These are phyloP conservation scores for Hondaea fermentalgiana DNA, from an alignment of 108 stramenopile species.

Conservation along the genomic window DNA sequence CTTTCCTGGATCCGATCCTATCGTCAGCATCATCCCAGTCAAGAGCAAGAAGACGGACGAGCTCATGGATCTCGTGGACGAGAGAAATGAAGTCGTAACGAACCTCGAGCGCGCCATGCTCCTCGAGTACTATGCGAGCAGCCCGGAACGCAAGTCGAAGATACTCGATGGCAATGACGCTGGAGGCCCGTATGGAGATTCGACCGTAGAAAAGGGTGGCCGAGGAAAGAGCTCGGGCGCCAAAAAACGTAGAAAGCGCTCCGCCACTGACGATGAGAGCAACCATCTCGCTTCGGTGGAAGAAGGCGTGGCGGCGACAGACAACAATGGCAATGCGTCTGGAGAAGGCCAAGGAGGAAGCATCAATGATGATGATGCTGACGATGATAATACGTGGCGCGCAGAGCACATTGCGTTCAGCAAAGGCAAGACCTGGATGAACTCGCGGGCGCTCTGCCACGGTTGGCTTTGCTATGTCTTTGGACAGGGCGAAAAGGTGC, in stretches of 20 bases:
- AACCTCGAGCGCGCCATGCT: conserved; percentile 6
- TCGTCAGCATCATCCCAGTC: neutral
- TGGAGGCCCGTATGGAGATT: neutral
- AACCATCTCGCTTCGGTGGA: too few relatives aligned
- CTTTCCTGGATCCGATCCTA: neutral
- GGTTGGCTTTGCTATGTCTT: neutral
- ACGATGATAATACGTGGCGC: neutral
- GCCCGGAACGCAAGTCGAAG: neutral
- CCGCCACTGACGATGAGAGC: too few relatives aligned
- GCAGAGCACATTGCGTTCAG: neutral
- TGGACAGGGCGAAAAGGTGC: neutral
- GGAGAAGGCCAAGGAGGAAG: too few relatives aligned
- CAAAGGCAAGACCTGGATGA: neutral
- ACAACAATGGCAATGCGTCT: too few relatives aligned
- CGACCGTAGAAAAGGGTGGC: too few relatives aligned
- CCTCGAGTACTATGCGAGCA: neutral
- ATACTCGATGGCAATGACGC: neutral
- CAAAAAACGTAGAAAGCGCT: too few relatives aligned
- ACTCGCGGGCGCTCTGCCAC: neutral
- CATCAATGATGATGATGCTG: too few relatives aligned
- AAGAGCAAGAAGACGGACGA: neutral
- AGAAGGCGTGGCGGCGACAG: too few relatives aligned
- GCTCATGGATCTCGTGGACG: neutral
- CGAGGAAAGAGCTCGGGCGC: too few relatives aligned
- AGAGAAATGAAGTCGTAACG: neutral